Base-by-base conservation (phyloP, 257 asterid genomes). In the Rehmannia glutinosa region DNA sequence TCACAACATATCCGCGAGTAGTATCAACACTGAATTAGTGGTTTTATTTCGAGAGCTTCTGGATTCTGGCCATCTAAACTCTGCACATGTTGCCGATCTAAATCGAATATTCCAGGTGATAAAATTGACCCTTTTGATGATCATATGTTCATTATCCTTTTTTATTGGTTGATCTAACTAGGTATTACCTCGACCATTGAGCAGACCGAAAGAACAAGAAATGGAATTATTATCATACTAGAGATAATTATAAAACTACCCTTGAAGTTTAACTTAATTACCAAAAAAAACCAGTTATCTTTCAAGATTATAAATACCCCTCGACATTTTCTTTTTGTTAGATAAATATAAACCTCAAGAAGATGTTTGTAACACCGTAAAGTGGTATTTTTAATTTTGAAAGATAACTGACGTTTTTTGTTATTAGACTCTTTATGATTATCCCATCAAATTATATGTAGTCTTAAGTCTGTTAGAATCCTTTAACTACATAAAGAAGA, bases 91-190 rank as follows among this genome's bases (percentile, higher is more conserved):
- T 69, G 62, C 86, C 46, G 73, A 78, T 53, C 79, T 93, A 21
- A 84, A 82, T 78, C 73, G 84, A 54, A 74, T 82, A 49, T 88
- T 90, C 79, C 97, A 93, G 97, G 99, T 90, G 62, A 69, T 27
- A 19, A 13, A 62, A 54, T 66, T 30, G 50, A 21, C 32, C 45
- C 46, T 16, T 42, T 50, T 68, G 19, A 24, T 24, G 55, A 28
- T 45, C 43, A 17, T 59, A 8, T 16, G 3, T 56, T n/a, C n/a
- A 46, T 17, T 24, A 32, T 21, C 49, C 3, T 36, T 47, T 50
- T 42, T 19, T 13, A 2, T 62, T 60, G 0, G 20, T 49, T 59
- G 13, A 9, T 24, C 47, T 9, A 16, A 47, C 35, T 1, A 20
- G 17, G 15, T 11, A 13, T 30, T 62, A 62, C 23, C 12, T 17